phyloP scores from a whole-genome alignment of 75 land plant genomes.

The Sequoia sempervirens region DNA sequence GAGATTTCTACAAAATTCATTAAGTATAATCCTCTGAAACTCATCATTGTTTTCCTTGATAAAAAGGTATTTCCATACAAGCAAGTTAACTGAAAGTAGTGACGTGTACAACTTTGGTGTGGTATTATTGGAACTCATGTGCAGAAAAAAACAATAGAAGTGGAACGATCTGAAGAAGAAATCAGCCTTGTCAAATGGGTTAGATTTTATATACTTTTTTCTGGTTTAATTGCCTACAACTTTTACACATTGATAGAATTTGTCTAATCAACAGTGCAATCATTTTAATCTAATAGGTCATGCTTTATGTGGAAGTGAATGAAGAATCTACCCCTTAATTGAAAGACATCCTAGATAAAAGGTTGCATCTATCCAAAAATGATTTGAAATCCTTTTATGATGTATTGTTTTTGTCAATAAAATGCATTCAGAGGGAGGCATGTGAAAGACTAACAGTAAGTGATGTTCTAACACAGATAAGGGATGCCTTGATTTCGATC shows the following conservation, averaged over 20 bases:
- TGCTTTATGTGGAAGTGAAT: background rate
- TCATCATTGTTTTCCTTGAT: background rate
- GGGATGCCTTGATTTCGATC: too few relatives aligned
- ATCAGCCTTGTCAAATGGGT: background rate
- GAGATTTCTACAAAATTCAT: background rate
- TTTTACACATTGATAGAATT: background rate
- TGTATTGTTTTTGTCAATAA: background rate
- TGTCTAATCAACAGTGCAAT: background rate
- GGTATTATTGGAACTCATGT: background rate
- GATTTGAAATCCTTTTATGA: background rate
- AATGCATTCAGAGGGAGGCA: background rate
- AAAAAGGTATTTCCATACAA: background rate
- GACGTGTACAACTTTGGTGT: conserved; percentile 9
- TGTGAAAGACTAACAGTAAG: background rate
- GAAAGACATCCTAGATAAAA: background rate
- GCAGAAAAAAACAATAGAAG: background rate
- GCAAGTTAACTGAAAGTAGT: conserved; percentile 4
- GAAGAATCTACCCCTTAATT: background rate
- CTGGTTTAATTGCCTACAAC: background rate
- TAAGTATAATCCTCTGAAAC: background rate
- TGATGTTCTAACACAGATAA: background rate
- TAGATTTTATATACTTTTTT: background rate
- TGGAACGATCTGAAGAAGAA: background rate
- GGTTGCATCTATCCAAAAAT: background rate
- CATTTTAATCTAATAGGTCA: background rate